These are phyloP conservation scores for Globisporangium iwayamae DNA, from an alignment of 352 stramenopile genomes.

Conservation along the genomic window DNA sequence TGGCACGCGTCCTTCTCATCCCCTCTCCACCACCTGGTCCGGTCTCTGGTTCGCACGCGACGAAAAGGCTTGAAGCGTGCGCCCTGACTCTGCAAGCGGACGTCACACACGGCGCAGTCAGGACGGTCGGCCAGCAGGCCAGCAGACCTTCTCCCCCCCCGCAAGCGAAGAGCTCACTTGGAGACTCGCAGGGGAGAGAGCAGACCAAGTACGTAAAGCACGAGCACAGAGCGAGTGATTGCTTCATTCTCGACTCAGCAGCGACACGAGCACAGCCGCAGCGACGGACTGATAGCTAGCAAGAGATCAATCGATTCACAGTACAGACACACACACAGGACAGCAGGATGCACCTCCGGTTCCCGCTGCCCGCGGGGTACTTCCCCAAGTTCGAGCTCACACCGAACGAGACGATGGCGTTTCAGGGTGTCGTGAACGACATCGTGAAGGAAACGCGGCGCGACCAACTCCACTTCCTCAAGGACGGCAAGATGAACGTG, in stretches of 20 bases:
- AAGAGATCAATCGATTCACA: neutral
- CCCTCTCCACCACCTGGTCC: neutral
- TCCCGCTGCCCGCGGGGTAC: constrained; percentile 61
- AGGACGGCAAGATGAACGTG: constrained; percentile 49
- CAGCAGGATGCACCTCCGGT: constrained; percentile 59
- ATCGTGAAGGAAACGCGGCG: constrained; percentile 61
- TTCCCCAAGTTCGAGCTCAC: constrained; percentile 73
- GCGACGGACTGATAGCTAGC: neutral
- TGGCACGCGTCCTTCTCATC: too few species aligned
- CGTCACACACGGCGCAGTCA: neutral
- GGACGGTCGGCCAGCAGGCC: too few species aligned
- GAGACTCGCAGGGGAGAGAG: neutral
- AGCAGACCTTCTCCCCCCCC: too few species aligned
- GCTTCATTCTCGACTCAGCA: too few species aligned
- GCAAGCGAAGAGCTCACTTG: neutral
- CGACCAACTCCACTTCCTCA: constrained; percentile 54
- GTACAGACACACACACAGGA: constrained; percentile 6
- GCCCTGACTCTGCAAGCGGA: constrained; percentile 4
- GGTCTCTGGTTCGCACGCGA: neutral
- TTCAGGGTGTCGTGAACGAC: constrained; percentile 51
- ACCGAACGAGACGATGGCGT: constrained; percentile 45
- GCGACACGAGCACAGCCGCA: too few species aligned
- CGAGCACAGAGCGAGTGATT: neutral
- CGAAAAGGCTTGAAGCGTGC: neutral
- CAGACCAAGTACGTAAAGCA: too few species aligned